Base-by-base conservation (phyloP, 768 basidiomycete species). In the Amanita brunnescens region DNA sequence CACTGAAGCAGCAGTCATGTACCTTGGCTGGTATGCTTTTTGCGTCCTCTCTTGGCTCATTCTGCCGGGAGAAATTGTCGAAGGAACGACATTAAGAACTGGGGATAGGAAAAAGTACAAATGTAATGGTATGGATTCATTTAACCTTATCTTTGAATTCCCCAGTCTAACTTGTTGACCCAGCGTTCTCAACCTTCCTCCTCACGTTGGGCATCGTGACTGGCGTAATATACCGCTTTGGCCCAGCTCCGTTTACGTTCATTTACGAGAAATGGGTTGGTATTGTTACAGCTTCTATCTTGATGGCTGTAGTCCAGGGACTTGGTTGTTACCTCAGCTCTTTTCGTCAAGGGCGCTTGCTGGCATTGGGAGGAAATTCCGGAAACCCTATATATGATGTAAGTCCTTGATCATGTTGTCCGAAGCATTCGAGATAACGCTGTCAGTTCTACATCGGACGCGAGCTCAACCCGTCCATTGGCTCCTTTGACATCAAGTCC, bases 391-490 rank as follows among this genome's bases (percentile, higher is more conserved):
- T 96, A 55, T 98, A 98, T 64, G 94, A 99, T 63, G 94, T 95
- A 57, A 45, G 89, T 32, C 46, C 47, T 18, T 5, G 42, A 32
- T 32, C 14, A 18, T 46, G 35, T 39, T 21, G 7, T 20, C 26
- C 23, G 48, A 13, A 13, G 16, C 56, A 59, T 29, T 12, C 52
- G 37, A 47, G n/a, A 14, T 10, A 23, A 24, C 38, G 10, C 26
- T 18, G 2, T n/a, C 54, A 94, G 91, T 94, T 88, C 70, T 95
- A 78, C 70, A 93, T 95, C 55, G 92, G 93, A n/a, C 87, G 93
- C 46, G 87, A 91, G 61, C 71, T 99, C 51, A 98, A 98, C 67
- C 96, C 96, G 0, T 80, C 82, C 1, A 79, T 91, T 50, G 84
- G 87, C 35, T 92, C 68, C 48, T 76, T 74, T 57, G 82, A 73